Evolutionary conservation across 2,329 filamentous ascomycete genomes (phyloP).

Genomic region (Neurospora crassa): DNA sequence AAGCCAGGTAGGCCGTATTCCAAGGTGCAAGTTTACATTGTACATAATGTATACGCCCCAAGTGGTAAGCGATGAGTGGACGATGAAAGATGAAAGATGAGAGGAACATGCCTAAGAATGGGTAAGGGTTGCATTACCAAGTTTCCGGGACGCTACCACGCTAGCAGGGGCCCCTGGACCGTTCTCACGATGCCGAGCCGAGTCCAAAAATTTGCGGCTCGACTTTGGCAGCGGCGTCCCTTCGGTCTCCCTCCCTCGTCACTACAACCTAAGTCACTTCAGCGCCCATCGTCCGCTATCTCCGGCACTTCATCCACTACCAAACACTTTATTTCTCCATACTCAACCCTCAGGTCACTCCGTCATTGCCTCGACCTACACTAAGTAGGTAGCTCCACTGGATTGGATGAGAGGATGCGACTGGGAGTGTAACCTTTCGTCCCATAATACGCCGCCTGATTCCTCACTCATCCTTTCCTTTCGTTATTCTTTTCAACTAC

Average conservation of each 20-base stretch:
- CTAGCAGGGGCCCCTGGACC: constrained; percentile 3
- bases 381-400: background rate
- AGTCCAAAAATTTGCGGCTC: constrained; percentile 3
- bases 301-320: background rate
- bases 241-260: background rate
- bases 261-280: background rate
- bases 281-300: background rate
- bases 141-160: background rate
- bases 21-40: background rate
- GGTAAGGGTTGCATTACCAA: background rate
- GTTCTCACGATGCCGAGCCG: background rate
- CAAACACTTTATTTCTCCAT: background rate
- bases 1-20: background rate
- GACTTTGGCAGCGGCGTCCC: background rate
- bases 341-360: background rate
- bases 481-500: background rate
- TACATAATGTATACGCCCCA: background rate
- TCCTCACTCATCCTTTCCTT: background rate
- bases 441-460: background rate
- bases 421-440: background rate
- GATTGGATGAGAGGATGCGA: background rate
- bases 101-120: background rate
- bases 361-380: background rate
- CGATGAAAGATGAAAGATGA: background rate
- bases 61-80: background rate